phyloP scores from a whole-genome alignment of 371 early-diverging fungal species.

The Lichtheimia ornata region DNA sequence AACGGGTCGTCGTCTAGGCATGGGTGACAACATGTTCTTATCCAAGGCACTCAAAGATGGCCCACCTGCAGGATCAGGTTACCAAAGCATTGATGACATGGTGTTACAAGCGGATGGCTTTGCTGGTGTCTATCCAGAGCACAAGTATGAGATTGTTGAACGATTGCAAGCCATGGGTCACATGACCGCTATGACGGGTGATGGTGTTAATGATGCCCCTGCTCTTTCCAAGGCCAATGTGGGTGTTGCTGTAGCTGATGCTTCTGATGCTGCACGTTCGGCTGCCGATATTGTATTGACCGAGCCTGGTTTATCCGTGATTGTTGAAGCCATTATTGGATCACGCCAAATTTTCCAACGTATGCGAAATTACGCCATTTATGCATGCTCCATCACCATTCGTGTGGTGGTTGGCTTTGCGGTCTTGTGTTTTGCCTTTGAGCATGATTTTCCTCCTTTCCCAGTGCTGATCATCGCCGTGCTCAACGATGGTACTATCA shows the following conservation, averaged over 20 bases:
- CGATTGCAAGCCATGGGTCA: conserved; percentile 82
- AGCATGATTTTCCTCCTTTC: conserved; percentile 64
- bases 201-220: conserved; percentile 96
- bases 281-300: conserved; percentile 80
- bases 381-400: conserved; percentile 64
- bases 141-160: conserved; percentile 92
- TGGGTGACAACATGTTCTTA: conserved; percentile 76
- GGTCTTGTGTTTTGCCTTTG: conserved; percentile 55
- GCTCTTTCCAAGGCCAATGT: conserved; percentile 87
- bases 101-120: conserved; percentile 83
- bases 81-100: conserved; percentile 75
- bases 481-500: conserved; percentile 64
- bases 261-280: conserved; percentile 75
- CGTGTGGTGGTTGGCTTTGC: conserved; percentile 66
- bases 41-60: conserved; percentile 76
- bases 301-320: conserved; percentile 75
- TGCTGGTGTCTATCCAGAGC: conserved; percentile 92
- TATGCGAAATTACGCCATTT: conserved; percentile 64
- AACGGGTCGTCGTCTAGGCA: conserved; percentile 75
- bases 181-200: conserved; percentile 92
- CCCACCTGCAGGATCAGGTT: conserved; percentile 69
- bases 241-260: conserved; percentile 83
- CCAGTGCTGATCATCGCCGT: conserved; percentile 63
- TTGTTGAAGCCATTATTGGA: conserved; percentile 66
- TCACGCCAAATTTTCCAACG: conserved; percentile 75